These are phyloP conservation scores for Pseudofabraea citricarpa DNA, from an alignment of 2,329 filamentous ascomycete genomes.

Conservation along the genomic window DNA sequence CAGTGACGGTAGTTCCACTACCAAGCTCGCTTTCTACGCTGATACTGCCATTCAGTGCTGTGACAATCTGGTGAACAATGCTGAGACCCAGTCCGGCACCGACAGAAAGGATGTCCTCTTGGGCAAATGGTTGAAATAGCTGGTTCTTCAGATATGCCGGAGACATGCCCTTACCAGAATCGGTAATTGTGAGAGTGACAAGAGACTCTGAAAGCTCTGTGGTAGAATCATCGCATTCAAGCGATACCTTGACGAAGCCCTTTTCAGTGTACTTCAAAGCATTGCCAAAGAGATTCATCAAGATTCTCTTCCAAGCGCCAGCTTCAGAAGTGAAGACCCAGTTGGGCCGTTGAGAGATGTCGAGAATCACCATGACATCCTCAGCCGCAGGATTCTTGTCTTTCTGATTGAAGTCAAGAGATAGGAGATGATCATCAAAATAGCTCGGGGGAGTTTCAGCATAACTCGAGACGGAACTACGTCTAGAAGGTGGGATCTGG, in stretches of 20 bases:
- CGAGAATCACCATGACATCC: slow-evolving; percentile 47
- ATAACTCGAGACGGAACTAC: too few relatives aligned
- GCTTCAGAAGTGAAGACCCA: slow-evolving; percentile 20
- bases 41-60: slow-evolving; percentile 46
- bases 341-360: slow-evolving; percentile 12
- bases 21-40: background rate
- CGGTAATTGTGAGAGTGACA: slow-evolving; percentile 41
- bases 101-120: slow-evolving; percentile 54
- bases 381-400: slow-evolving; percentile 24
- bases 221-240: slow-evolving; percentile 17
- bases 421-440: background rate
- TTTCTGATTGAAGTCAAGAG: background rate
- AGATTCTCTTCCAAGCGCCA: slow-evolving; percentile 42
- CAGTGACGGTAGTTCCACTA: background rate
- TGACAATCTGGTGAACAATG: slow-evolving; percentile 55
- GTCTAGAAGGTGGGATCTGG: too few relatives aligned
- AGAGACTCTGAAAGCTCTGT: background rate
- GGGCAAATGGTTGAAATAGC: slow-evolving; percentile 55
- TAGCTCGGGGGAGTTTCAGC: background rate
- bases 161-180: slow-evolving; percentile 61
- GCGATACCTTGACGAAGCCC: slow-evolving; percentile 42
- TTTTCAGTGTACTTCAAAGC: slow-evolving; percentile 54
- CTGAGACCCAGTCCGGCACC: slow-evolving; percentile 59
- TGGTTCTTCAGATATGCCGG: slow-evolving; percentile 52
- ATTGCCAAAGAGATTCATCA: slow-evolving; percentile 60